Conservation (phyloP, 2,329 filamentous ascomycete genomes). For the Xylariaceae sp. region DNA sequence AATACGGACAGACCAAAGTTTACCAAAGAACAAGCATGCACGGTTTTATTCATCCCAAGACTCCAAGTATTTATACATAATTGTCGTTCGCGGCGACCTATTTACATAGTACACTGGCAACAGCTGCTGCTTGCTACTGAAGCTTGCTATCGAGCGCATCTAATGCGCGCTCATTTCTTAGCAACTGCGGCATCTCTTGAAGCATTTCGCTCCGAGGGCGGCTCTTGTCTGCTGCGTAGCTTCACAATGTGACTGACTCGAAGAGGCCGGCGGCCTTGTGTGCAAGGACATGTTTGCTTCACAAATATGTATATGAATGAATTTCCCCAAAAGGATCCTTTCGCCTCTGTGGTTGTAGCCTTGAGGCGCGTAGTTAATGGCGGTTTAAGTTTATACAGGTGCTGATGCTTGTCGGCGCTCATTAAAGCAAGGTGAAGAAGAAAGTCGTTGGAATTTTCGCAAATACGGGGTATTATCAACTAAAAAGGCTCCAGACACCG, state of each 20-base stretch:
- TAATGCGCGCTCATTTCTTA: not conserved
- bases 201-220: not conserved
- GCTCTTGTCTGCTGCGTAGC: conserved; percentile 2
- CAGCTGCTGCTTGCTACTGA: conserved; percentile 5
- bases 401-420: conserved; percentile 10
- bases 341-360: conserved; percentile 1
- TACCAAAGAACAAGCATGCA: conserved; percentile 1
- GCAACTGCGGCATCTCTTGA: conserved; percentile 6
- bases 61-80: conserved; percentile 29
- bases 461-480: conserved; percentile 17
- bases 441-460: conserved; percentile 21
- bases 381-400: conserved; percentile 13
- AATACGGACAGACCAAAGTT: not conserved
- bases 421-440: conserved; percentile 9
- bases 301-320: not conserved
- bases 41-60: conserved; percentile 18
- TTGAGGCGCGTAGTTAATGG: conserved; percentile 8
- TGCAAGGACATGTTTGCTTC: not conserved
- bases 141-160: conserved; percentile 4
- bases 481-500: conserved; percentile 21
- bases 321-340: not conserved
- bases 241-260: conserved; percentile 14
- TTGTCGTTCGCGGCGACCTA: conserved; percentile 19
- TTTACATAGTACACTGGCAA: conserved; percentile 29
- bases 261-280: conserved; percentile 8